These are phyloP conservation scores for Cyanidiococcus yangmingshanensis DNA, from an alignment of 23 red algal species.

Conservation along the genomic window DNA sequence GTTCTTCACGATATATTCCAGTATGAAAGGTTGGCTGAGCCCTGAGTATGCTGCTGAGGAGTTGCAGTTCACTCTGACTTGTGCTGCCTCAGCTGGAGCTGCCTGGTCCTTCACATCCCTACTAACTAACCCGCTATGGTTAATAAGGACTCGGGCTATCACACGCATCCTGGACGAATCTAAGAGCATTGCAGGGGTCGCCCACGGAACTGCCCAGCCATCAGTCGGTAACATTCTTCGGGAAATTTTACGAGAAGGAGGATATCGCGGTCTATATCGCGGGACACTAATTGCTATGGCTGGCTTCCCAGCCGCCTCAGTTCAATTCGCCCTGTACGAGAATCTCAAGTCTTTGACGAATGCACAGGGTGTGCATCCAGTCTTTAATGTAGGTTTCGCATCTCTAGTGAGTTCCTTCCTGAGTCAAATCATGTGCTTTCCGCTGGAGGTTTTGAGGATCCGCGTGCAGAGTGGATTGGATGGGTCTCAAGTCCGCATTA, in stretches of 20 bases:
- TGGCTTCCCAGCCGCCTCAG: conserved; percentile 2
- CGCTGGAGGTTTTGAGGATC: background rate
- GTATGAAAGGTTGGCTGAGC: background rate
- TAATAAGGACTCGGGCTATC: conserved; percentile 1
- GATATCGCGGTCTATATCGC: background rate
- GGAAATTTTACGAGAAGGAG: background rate
- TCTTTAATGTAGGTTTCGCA: background rate
- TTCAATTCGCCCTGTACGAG: conserved; percentile 19
- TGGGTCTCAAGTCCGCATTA: background rate
- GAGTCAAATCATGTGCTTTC: conserved; percentile 10
- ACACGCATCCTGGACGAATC: background rate
- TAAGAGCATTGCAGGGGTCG: background rate
- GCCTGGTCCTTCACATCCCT: background rate
- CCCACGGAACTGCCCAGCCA: background rate
- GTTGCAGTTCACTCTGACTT: background rate
- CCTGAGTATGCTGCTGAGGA: background rate
- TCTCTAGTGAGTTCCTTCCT: background rate
- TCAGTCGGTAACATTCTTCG: background rate
- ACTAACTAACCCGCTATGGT: conserved; percentile 1
- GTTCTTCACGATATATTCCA: conserved; percentile 14
- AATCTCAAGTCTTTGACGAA: conserved; percentile 2
- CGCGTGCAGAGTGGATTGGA: conserved; percentile 5
- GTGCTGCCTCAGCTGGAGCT: background rate
- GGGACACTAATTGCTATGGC: background rate
- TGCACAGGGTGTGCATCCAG: background rate